Evolutionary conservation across 225 moss, liverwort and hornwort genomes (phyloP), one percentile per base, ranked within the genome.

Genomic region (Sphagnum tenellum): DNA sequence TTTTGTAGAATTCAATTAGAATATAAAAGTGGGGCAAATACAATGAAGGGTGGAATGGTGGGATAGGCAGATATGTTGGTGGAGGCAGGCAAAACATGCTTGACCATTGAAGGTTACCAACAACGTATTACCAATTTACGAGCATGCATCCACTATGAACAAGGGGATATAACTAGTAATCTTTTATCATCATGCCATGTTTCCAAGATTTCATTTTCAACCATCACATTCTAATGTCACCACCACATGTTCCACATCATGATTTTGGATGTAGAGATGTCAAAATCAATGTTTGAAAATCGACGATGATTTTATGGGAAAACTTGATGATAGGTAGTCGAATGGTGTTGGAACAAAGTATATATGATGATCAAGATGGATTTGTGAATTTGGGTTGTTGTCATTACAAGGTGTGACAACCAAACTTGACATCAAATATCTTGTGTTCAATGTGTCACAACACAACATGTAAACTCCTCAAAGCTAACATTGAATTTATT

Each of bases 331-430:
- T 55, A 94, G 94, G 94, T 2, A 87, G 91, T 61, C 70, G 65
- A 12, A 79, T 82, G 62, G 76, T 91, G n/a, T 79, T 91, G 53
- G 94, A 91, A 70, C 89, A 89, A 12, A 85, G 78, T 73, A 64
- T 47, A 0, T 69, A 86, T 52, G 69, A 76, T 49, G 83, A 84
- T 70, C 55, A 84, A 55, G 86, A 89, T 77, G 89, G 75, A 64
- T 67, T 76, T 48, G 78, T 82, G 44, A 94, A 89, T 62, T 66
- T 94, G 58, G 94, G 94, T 0, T 94, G 89, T 59, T 94, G 94
- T 64, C 72, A 87, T 12, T 89, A 86, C 60, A 85, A 86, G 83
- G 94, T 82, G 29, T 29, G 29, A 29, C 29, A 29, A 29, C 29
- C 29, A 29, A 29, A 29, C 29, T 29, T 29, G 29, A 29, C 29